Conservation (phyloP, 805 yeast species). For the Cyberlindnera meyerae region DNA sequence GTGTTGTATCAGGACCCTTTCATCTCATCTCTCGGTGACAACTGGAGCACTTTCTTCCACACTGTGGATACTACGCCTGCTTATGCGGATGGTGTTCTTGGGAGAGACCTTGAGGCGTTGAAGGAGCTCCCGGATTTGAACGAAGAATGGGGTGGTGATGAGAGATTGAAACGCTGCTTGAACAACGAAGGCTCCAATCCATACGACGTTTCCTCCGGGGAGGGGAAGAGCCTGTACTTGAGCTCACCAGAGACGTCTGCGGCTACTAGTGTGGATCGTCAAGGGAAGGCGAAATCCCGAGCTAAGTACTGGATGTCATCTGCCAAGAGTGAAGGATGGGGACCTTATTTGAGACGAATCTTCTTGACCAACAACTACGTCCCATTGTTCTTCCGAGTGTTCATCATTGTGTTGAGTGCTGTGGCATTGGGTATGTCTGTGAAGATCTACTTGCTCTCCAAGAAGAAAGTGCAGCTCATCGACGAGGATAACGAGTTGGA, state of each 20-base stretch:
- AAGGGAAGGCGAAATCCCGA: slow-evolving; percentile 40
- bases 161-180: slow-evolving; percentile 51
- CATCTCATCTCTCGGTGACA: slow-evolving; percentile 34
- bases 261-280: slow-evolving; percentile 17
- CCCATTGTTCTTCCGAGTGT: slow-evolving; percentile 68
- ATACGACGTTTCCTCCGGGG: neutral
- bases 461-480: slow-evolving; percentile 18
- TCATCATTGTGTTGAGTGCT: slow-evolving; percentile 53
- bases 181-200: slow-evolving; percentile 27
- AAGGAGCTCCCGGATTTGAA: slow-evolving; percentile 37
- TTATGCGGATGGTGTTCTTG: slow-evolving; percentile 23
- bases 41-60: slow-evolving; percentile 48
- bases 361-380: slow-evolving; percentile 73
- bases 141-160: slow-evolving; percentile 69
- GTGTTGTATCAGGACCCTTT: slow-evolving; percentile 28
- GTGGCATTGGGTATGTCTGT: slow-evolving; percentile 71
- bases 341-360: slow-evolving; percentile 53
- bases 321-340: slow-evolving; percentile 57
- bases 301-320: slow-evolving; percentile 69
- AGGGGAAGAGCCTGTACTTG: slow-evolving; percentile 4
- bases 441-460: slow-evolving; percentile 44
- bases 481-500: slow-evolving; percentile 8
- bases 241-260: slow-evolving; percentile 5
- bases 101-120: slow-evolving; percentile 20
- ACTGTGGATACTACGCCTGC: slow-evolving; percentile 43